These are phyloP conservation scores for Nicotiana obtusifolia DNA, from an alignment of 257 asterid genomes.

Conservation along the genomic window DNA sequence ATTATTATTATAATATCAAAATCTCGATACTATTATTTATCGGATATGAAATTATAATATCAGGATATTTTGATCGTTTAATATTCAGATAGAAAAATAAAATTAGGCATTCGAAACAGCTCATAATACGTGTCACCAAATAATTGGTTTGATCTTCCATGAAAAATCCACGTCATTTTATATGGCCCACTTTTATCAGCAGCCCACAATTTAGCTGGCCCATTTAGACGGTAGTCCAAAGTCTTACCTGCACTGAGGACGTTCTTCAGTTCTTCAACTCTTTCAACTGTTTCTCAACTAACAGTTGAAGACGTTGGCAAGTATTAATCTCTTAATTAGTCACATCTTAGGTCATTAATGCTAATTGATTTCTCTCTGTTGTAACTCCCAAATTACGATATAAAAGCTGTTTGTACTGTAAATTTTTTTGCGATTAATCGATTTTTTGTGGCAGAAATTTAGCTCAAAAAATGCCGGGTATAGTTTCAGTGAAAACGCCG, in stretches of 20 bases:
- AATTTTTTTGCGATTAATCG: not conserved
- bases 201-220: not conserved
- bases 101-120: not conserved
- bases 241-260: not conserved
- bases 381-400: not conserved
- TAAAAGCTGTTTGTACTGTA: not conserved
- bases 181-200: conserved; percentile 8
- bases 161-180: not conserved
- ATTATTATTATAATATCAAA: no score
- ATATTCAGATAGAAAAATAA: no score
- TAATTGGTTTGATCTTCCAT: conserved; percentile 6
- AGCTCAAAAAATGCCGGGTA: conserved; percentile 63
- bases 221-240: not conserved
- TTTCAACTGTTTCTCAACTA: conserved; percentile 8
- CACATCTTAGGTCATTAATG: not conserved
- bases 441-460: not conserved
- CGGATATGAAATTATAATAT: no score
- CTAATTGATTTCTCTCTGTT: not conserved
- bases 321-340: not conserved
- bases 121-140: conserved; percentile 18
- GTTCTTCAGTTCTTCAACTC: not conserved
- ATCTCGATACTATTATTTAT: no score
- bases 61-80: no score
- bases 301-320: conserved; percentile 2
- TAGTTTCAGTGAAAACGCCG: conserved; percentile 79